Base-by-base conservation (phyloP, 1,139 yeast species). In the Suhomyces choctaworum region DNA sequence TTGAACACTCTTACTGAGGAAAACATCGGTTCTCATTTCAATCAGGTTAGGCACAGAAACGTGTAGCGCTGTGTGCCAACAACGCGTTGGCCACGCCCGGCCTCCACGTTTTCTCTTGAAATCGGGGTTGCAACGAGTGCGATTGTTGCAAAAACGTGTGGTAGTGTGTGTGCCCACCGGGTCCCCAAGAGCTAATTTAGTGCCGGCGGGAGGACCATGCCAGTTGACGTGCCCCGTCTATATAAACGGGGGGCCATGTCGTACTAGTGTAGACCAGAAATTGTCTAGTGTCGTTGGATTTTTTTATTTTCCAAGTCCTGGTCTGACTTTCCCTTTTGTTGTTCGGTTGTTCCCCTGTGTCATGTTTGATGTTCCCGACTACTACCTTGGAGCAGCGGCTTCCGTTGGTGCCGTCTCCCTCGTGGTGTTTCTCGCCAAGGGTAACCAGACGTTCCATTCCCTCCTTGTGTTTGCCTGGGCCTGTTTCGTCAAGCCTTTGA, bases 401-500 rank as follows among this genome's bases (percentile, higher is more conserved):
- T 6, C 20, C 8, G 32, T 16, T 15, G 34, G 35, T 16, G 19
- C 26, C 9, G 20, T 29, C 31, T 19, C 34, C 10, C n/a, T 30
- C 8, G 31, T 34, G 20, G 26, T 42, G 23, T 31, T 46, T 20
- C 32, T 40, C 5, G 52, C 58, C 25, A 52, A 52, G 31, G 35
- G 54, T 31, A 57, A 56, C 41, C 55, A 57, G 20, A 54, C 60
- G 19, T 36, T 60, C 32, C 60, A 58, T 29, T 60, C 72, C 10
- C 34, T 64, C 4, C 41, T 61, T 26, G 60, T 65, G n/a, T 70
- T 70, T 44, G 56, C 60, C 14, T 70, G 74, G 73, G 70, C 68
- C 11, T 85, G 95, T 52, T 85, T 85, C 51, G 51, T 85, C 45
- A 82, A 80, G 53, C 95, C 95, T 1, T 72, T 82, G 43, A 60